Conservation (phyloP, 768 basidiomycete genomes). For the Kwoniella dejecticola region DNA sequence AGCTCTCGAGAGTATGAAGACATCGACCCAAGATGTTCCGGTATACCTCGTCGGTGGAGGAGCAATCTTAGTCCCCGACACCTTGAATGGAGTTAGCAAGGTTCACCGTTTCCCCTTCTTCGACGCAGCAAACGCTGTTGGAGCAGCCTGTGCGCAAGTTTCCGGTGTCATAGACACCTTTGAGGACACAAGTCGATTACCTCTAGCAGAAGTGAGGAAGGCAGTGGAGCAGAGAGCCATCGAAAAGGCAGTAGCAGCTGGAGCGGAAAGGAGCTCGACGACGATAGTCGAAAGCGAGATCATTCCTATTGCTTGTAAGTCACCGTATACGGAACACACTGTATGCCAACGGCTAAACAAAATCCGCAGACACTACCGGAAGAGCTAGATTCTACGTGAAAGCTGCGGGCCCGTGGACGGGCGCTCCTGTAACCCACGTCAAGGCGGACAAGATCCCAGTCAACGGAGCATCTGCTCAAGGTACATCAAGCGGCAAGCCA, state of each 20-base stretch:
- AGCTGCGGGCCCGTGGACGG: conserved; percentile 62
- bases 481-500: background rate
- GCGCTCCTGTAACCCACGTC: conserved; percentile 9
- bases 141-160: conserved; percentile 65
- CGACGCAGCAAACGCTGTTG: conserved; percentile 57
- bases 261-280: conserved; percentile 59
- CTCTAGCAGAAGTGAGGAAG: conserved; percentile 54
- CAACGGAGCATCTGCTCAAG: background rate
- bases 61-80: conserved; percentile 63
- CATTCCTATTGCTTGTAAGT: conserved; percentile 59
- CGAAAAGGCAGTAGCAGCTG: conserved; percentile 59
- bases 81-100: conserved; percentile 62
- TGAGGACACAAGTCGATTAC: conserved; percentile 52
- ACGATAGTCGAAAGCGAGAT: conserved; percentile 64
- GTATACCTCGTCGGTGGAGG: conserved; percentile 70
- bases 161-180: conserved; percentile 62
- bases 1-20: conserved; percentile 67
- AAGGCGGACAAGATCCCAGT: background rate
- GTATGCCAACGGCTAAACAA: background rate
- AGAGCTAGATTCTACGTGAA: conserved; percentile 62
- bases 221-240: conserved; percentile 58
- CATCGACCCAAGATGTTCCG: conserved; percentile 62
- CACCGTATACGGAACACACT: too few relatives aligned
- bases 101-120: conserved; percentile 62
- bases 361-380: conserved; percentile 33